Conservation (phyloP, 2,329 filamentous ascomycete genomes). For the Alternaria novae-zelandiae region DNA sequence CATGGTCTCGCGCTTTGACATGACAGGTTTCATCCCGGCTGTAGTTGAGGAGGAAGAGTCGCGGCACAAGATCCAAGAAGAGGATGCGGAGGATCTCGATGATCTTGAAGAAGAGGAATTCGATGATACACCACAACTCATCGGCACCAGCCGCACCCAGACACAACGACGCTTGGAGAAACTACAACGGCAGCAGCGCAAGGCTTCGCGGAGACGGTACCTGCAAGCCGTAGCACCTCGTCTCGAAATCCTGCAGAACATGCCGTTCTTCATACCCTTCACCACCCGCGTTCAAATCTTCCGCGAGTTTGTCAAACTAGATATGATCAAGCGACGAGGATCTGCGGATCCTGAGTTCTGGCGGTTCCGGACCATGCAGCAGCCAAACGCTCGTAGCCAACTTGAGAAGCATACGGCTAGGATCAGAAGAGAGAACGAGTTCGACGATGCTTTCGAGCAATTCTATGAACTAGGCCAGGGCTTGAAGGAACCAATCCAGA, state of each 20-base stretch:
- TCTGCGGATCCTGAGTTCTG: constrained; percentile 75
- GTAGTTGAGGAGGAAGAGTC: constrained; percentile 88
- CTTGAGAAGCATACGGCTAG: constrained; percentile 69
- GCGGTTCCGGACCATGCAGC: constrained; percentile 63
- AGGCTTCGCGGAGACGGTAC: constrained; percentile 71
- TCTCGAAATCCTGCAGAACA: constrained; percentile 88
- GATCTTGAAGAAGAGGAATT: constrained; percentile 51
- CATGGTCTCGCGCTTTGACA: constrained; percentile 87
- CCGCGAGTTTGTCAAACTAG: constrained; percentile 85
- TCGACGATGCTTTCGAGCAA: constrained; percentile 82
- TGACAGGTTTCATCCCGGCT: constrained; percentile 83
- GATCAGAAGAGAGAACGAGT: constrained; percentile 79
- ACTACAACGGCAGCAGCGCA: constrained; percentile 68
- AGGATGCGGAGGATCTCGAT: constrained; percentile 64
- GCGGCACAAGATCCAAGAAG: constrained; percentile 70
- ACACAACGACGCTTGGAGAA: constrained; percentile 68
- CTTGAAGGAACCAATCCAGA: constrained; percentile 93
- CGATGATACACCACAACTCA: constrained; percentile 45
- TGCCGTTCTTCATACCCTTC: constrained; percentile 97
- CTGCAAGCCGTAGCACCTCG: constrained; percentile 83
- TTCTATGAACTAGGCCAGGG: constrained; percentile 83
- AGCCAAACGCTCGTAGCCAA: constrained; percentile 42
- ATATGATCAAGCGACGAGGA: constrained; percentile 77
- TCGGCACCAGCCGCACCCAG: constrained; percentile 67
- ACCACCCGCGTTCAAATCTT: constrained; percentile 91